These are phyloP conservation scores for Cryphonectria carpinicola DNA, from an alignment of 2,329 filamentous ascomycete genomes.

Conservation along the genomic window DNA sequence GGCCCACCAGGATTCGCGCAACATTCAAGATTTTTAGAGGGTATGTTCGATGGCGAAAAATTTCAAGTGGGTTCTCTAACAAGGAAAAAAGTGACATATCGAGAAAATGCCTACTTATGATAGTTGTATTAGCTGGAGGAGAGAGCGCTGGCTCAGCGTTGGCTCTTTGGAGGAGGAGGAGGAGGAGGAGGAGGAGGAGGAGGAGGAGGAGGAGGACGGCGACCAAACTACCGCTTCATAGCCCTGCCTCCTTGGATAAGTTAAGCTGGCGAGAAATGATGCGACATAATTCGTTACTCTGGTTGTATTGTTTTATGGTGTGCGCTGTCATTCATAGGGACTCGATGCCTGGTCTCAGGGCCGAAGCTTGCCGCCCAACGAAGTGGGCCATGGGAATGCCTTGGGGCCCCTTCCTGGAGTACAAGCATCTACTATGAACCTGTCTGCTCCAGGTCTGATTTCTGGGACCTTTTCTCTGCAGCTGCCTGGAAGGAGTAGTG, in stretches of 20 bases:
- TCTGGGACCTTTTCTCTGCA: not conserved
- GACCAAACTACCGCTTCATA: not conserved
- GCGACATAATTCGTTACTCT: not conserved
- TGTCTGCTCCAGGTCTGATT: not conserved
- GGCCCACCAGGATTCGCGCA: not conserved
- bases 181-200: too few relatives aligned
- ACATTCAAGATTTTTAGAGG: constrained; percentile 19
- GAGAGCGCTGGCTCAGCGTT: not conserved
- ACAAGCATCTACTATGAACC: not conserved
- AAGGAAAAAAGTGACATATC: constrained; percentile 20
- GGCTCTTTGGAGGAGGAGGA: not conserved
- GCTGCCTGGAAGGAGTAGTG: not conserved
- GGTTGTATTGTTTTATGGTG: not conserved
- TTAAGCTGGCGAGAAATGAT: not conserved
- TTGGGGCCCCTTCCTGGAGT: not conserved
- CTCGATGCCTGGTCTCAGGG: not conserved
- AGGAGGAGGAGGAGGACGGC: constrained; percentile 7
- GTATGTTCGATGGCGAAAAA: constrained; percentile 13
- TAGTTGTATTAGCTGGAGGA: not conserved
- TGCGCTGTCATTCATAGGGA: constrained; percentile 6
- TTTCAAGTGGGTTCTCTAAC: not conserved
- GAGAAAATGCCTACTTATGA: not conserved
- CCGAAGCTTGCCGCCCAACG: constrained; percentile 15
- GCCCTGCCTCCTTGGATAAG: not conserved
- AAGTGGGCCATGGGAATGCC: not conserved